Conservation (phyloP, 2,329 filamentous ascomycete species). For the Metarhizium rileyi region DNA sequence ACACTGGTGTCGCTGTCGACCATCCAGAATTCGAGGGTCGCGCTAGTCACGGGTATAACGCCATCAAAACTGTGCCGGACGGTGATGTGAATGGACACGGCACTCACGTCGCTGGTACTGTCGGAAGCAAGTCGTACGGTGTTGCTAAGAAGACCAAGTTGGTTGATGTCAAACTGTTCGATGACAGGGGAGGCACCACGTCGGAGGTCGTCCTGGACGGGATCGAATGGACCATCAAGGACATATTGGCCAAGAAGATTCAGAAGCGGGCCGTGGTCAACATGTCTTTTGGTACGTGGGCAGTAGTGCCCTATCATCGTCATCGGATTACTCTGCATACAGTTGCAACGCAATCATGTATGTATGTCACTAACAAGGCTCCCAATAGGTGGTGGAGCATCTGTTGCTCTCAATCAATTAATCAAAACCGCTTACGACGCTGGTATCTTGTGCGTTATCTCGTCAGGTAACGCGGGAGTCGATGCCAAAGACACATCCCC, state of each 20-base stretch:
- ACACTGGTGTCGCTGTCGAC: constrained; percentile 39
- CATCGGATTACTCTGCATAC: too few relatives aligned
- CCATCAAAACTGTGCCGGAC: constrained; percentile 19
- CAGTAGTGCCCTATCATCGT: neutral
- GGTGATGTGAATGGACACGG: constrained; percentile 33
- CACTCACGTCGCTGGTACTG: constrained; percentile 37
- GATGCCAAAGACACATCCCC: constrained; percentile 33
- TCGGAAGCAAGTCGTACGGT: constrained; percentile 33
- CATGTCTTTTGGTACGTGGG: constrained; percentile 37
- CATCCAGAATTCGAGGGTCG: constrained; percentile 37
- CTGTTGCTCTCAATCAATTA: constrained; percentile 36
- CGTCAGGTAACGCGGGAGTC: constrained; percentile 40
- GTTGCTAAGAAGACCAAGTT: constrained; percentile 34
- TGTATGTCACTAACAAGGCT: neutral
- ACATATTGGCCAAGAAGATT: constrained; percentile 29
- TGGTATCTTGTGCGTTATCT: constrained; percentile 43
- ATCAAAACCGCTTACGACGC: constrained; percentile 33
- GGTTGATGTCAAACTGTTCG: constrained; percentile 37
- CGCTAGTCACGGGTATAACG: constrained; percentile 28
- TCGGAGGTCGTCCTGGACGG: constrained; percentile 19
- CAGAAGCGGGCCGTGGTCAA: constrained; percentile 37
- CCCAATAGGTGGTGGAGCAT: neutral
- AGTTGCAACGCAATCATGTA: too few relatives aligned
- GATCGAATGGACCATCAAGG: constrained; percentile 30
- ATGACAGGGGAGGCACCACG: constrained; percentile 11